Evolutionary conservation across 2,329 filamentous ascomycete genomes (phyloP).

Genomic region (Trichoderma atroviride): DNA sequence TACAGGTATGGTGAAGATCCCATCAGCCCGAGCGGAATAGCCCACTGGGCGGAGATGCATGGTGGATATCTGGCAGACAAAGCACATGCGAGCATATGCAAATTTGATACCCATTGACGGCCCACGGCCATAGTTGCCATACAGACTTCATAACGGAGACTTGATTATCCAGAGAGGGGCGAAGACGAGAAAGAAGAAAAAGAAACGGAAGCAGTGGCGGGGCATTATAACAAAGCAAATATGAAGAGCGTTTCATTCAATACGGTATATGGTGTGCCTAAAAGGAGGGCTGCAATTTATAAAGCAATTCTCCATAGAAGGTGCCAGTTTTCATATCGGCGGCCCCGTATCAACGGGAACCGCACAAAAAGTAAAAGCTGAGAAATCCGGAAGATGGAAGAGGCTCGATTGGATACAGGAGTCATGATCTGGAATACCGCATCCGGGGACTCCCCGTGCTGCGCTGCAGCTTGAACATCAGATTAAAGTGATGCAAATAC

Average conservation of each 20-base stretch:
- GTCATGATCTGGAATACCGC: neutral
- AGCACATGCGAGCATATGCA: neutral
- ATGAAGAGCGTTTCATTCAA: conserved; percentile 14
- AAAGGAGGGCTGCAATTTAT: neutral
- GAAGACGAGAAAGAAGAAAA: conserved; percentile 12
- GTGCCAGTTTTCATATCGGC: conserved; percentile 23
- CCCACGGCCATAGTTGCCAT: neutral
- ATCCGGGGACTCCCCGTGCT: neutral
- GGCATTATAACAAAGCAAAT: neutral
- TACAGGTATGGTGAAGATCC: neutral
- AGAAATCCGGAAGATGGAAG: neutral
- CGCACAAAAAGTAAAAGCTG: neutral
- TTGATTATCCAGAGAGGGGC: neutral
- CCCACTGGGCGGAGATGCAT: conserved; percentile 3
- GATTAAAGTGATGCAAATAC: neutral
- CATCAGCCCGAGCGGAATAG: neutral
- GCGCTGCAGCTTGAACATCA: neutral
- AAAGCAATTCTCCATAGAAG: neutral
- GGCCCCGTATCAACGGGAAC: neutral
- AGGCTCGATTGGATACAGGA: neutral
- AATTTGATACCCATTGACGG: neutral
- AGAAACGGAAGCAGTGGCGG: conserved; percentile 21
- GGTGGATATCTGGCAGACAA: neutral
- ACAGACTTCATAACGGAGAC: neutral
- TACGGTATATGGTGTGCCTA: neutral